A percentile compares a stretch with the other conserved stretches of the same genome.
Evolutionary conservation across 2,329 filamentous ascomycete species (phyloP).

Genomic region (Arthrobotrys conoides): DNA sequence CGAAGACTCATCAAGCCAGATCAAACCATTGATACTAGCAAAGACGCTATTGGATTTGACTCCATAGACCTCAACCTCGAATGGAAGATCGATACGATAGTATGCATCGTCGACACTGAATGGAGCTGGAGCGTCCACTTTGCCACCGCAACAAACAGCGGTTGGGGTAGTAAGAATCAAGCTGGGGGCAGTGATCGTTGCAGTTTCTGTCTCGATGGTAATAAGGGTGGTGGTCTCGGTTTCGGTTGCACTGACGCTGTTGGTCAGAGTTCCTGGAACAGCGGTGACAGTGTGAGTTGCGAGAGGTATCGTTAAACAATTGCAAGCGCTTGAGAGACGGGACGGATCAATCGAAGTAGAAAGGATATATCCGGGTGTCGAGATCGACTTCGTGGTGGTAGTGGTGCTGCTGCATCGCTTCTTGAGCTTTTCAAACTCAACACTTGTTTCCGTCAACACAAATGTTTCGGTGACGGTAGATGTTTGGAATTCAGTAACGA

Average conservation of each 20-base stretch:
- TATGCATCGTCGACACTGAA: constrained; percentile 40
- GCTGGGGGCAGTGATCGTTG: constrained; percentile 36
- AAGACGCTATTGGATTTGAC: constrained; percentile 38
- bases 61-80: constrained; percentile 46
- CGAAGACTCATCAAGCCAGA: constrained; percentile 45
- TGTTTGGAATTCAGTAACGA: constrained; percentile 21
- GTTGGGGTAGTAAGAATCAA: constrained; percentile 25
- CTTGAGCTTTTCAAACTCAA: constrained; percentile 36
- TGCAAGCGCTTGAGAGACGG: constrained; percentile 48
- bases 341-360: constrained; percentile 42
- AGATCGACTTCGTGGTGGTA: constrained; percentile 23
- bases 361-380: constrained; percentile 23
- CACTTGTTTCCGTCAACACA: neutral
- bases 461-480: constrained; percentile 37
- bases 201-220: constrained; percentile 14
- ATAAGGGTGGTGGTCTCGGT: constrained; percentile 14
- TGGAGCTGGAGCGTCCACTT: neutral
- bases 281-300: constrained; percentile 24
- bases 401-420: constrained; percentile 36
- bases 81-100: constrained; percentile 40
- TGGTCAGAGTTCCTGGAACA: neutral
- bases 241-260: constrained; percentile 14
- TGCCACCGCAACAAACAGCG: constrained; percentile 3
- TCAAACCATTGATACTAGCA: constrained; percentile 45
- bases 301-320: constrained; percentile 50